A percentile compares a stretch with the other conserved stretches of the same genome.
Conservation (phyloP, 768 basidiomycete species). For the Lactarius vividus region DNA sequence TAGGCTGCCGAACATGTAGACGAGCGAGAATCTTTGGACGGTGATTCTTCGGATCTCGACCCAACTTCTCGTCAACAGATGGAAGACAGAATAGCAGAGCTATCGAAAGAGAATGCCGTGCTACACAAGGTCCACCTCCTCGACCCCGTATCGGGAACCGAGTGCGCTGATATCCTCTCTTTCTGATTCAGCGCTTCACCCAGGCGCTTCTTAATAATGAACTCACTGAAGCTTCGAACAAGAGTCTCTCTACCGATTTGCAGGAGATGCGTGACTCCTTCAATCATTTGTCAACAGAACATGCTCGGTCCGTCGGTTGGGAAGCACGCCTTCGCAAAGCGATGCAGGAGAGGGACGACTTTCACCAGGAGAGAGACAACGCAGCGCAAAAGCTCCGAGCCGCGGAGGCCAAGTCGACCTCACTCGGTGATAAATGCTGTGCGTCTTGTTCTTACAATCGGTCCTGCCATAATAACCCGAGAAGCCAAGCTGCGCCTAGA, state of each 20-base stretch:
- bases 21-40: constrained; percentile 3
- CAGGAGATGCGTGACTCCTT: constrained; percentile 69
- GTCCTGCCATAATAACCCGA: not conserved
- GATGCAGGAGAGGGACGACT: constrained; percentile 78
- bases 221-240: constrained; percentile 74
- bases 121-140: constrained; percentile 53
- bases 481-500: constrained; percentile 70
- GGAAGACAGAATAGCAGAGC: constrained; percentile 36
- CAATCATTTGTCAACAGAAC: constrained; percentile 62
- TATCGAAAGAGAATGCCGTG: constrained; percentile 55
- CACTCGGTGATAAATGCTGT: constrained; percentile 70
- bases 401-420: constrained; percentile 63
- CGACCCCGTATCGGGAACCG: not conserved
- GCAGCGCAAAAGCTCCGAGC: constrained; percentile 63
- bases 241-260: constrained; percentile 68
- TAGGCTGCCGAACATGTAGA: constrained; percentile 28
- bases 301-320: constrained; percentile 68
- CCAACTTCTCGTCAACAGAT: constrained; percentile 30
- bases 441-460: constrained; percentile 15
- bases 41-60: constrained; percentile 17
- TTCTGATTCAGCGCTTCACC: constrained; percentile 56
- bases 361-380: constrained; percentile 76
- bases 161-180: constrained; percentile 21
- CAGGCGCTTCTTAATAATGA: constrained; percentile 81
- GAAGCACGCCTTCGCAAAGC: constrained; percentile 61